Conservation (phyloP, 2,329 filamentous ascomycete species). For the Cordyceps cicadae region DNA sequence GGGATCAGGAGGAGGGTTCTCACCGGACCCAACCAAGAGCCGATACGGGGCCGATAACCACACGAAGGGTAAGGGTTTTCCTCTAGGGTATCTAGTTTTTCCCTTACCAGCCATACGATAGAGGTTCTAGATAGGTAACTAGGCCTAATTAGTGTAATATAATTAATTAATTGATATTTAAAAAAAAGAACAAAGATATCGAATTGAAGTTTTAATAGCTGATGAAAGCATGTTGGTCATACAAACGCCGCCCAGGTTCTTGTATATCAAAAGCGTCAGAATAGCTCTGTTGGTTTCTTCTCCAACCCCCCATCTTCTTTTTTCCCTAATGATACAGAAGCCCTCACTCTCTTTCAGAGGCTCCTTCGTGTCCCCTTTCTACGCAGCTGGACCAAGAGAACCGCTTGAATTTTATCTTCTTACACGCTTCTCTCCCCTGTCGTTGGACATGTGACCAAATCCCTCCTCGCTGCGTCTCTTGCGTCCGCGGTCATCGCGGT, state of each 20-base stretch:
- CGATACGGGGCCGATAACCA: too few species aligned
- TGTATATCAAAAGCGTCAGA: background rate
- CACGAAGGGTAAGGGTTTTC: too few species aligned
- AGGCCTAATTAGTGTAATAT: too few species aligned
- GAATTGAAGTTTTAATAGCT: background rate
- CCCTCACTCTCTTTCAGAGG: background rate
- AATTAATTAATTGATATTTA: too few species aligned
- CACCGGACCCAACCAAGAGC: too few species aligned
- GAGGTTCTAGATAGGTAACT: too few species aligned
- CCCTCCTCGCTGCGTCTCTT: conserved; percentile 45
- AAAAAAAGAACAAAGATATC: background rate
- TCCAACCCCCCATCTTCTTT: background rate
- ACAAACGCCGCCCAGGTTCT: conserved; percentile 3
- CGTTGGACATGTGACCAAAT: conserved; percentile 28
- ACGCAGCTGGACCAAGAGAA: background rate
- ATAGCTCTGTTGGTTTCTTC: background rate
- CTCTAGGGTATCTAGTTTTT: too few species aligned
- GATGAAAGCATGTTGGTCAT: background rate
- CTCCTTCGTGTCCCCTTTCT: background rate
- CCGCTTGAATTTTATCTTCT: conserved; percentile 31
- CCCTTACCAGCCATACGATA: too few species aligned
- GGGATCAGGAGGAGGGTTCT: too few species aligned
- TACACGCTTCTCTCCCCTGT: conserved; percentile 44
- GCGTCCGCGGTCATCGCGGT: conserved; percentile 29
- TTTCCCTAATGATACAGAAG: conserved; percentile 1